Conservation (phyloP, 305 asterid species). For the Ajuga reptans region DNA sequence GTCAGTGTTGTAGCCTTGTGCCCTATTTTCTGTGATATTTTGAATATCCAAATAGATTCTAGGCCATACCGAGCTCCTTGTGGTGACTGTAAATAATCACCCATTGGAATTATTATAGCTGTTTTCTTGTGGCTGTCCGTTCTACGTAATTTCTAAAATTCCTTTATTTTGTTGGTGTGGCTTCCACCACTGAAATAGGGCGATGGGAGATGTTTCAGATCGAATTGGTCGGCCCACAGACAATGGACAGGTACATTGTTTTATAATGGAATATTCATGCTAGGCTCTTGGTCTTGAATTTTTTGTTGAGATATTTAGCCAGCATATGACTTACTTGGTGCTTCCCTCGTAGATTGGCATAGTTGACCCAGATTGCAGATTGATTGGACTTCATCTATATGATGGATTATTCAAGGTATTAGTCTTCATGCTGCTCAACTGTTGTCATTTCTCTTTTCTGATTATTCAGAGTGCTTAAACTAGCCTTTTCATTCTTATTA, state of each 20-base stretch:
- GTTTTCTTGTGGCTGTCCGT: background rate
- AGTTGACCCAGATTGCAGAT: slow-evolving; percentile 86
- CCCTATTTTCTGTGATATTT: background rate
- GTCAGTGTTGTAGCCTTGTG: background rate
- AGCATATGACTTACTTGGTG: slow-evolving; percentile 12
- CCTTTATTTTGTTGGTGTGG: slow-evolving; percentile 24
- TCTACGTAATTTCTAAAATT: slow-evolving; percentile 9
- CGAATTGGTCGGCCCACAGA: slow-evolving; percentile 90
- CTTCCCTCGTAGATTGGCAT: slow-evolving; percentile 65
- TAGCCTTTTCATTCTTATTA: background rate
- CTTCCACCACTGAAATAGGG: slow-evolving; percentile 43
- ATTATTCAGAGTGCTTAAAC: background rate
- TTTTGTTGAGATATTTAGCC: slow-evolving; percentile 3
- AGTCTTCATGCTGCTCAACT: background rate
- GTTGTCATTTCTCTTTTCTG: background rate
- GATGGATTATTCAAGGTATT: slow-evolving; percentile 93
- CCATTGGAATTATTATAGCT: slow-evolving; percentile 2
- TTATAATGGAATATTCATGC: slow-evolving; percentile 3
- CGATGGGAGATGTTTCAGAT: slow-evolving; percentile 99
- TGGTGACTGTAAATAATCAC: slow-evolving; percentile 1
- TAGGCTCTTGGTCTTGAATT: background rate
- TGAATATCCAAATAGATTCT: slow-evolving; percentile 7
- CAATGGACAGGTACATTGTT: slow-evolving; percentile 44
- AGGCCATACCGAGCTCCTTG: background rate
- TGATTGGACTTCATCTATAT: slow-evolving; percentile 91